Conservation (phyloP, 768 basidiomycete species). For the Leccinum olivaceopallidum region DNA sequence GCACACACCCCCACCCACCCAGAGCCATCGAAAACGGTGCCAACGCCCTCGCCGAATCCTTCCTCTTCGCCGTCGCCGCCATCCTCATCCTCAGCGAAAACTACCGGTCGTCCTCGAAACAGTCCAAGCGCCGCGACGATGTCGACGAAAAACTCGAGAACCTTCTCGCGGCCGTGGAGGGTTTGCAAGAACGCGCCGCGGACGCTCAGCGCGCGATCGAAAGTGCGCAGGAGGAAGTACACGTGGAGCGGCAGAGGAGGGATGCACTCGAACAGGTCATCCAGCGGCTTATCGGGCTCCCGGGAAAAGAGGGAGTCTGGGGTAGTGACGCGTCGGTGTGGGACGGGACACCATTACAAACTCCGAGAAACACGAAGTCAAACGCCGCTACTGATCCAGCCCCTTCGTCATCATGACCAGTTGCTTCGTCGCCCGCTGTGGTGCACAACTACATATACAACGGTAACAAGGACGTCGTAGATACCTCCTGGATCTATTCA, state of each 20-base stretch:
- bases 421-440: background rate
- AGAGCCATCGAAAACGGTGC: slow-evolving; percentile 88
- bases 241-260: slow-evolving; percentile 40
- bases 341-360: slow-evolving; percentile 54
- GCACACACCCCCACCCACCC: background rate
- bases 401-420: slow-evolving; percentile 5
- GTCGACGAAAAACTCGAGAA: slow-evolving; percentile 73
- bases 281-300: slow-evolving; percentile 59
- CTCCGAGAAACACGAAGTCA: slow-evolving; percentile 37
- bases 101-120: slow-evolving; percentile 70
- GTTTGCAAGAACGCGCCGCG: slow-evolving; percentile 41
- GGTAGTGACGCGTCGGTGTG: slow-evolving; percentile 45
- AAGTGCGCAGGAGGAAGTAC: slow-evolving; percentile 44
- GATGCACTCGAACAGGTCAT: slow-evolving; percentile 68
- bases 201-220: slow-evolving; percentile 44
- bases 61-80: slow-evolving; percentile 78
- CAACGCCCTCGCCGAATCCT: slow-evolving; percentile 82
- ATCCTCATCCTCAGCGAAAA: slow-evolving; percentile 73
- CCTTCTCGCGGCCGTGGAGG: slow-evolving; percentile 46
- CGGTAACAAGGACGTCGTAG: background rate
- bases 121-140: slow-evolving; percentile 66
- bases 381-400: background rate
- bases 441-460: background rate
- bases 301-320: slow-evolving; percentile 51
- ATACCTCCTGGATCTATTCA: background rate